These are phyloP conservation scores for Haplographium delicatum DNA, from an alignment of 495 filamentous ascomycete species.

Conservation along the genomic window DNA sequence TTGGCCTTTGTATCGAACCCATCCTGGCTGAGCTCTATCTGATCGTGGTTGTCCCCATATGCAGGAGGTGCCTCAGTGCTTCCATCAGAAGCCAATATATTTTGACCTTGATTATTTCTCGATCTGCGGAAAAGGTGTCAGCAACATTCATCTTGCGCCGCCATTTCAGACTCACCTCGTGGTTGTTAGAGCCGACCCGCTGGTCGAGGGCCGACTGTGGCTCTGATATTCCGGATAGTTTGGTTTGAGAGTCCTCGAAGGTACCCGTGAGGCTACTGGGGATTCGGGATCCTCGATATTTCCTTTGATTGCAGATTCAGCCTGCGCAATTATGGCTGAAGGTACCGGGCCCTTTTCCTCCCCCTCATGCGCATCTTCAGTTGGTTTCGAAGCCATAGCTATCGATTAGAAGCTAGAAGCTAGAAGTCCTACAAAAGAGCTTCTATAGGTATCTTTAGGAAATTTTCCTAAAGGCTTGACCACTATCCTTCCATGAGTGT, in stretches of 20 bases:
- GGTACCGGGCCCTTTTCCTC: constrained; percentile 5
- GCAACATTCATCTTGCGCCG: neutral
- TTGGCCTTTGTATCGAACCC: constrained; percentile 49
- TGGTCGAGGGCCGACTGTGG: constrained; percentile 11
- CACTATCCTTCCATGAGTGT: too few species aligned
- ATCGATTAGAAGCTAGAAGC: too few species aligned
- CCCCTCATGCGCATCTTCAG: too few species aligned
- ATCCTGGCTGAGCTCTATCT: constrained; percentile 44
- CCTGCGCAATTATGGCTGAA: constrained; percentile 29
- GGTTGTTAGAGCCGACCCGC: neutral
- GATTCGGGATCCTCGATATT: constrained; percentile 18
- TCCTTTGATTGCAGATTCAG: constrained; percentile 29
- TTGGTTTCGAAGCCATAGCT: neutral
- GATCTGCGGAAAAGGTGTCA: constrained; percentile 10
- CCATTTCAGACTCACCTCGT: constrained; percentile 1
- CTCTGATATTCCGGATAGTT: constrained; percentile 5
- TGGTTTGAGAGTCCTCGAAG: constrained; percentile 1
- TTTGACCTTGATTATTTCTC: constrained; percentile 10
- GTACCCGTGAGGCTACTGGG: neutral
- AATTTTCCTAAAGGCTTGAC: too few species aligned
- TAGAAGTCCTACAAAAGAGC: too few species aligned
- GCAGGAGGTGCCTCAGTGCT: constrained; percentile 36
- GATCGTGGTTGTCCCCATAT: constrained; percentile 39
- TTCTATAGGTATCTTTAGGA: too few species aligned
- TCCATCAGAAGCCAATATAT: constrained; percentile 4